Evolutionary conservation across 177 flowering plant genomes (phyloP).

Genomic region (Vitis hybrid): DNA sequence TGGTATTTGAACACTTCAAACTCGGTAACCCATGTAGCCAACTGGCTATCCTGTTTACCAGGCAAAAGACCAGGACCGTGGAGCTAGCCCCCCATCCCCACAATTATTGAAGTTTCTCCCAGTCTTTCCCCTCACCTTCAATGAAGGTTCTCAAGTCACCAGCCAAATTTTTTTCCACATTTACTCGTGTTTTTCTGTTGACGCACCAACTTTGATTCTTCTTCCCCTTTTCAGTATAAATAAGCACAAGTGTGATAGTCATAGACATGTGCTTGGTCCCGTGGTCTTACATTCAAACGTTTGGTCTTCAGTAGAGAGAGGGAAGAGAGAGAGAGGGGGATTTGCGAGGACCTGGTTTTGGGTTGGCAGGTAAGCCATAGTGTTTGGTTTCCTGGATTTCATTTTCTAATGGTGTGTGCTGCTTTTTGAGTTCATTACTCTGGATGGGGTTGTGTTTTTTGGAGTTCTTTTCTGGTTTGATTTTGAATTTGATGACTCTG

Average conservation of each 20-base stretch:
- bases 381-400: not conserved
- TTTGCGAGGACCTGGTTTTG: no score
- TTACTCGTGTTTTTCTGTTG: not conserved
- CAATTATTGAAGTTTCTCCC: not conserved
- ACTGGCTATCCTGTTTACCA: slow-evolving; percentile 1
- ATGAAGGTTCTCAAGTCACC: slow-evolving; percentile 7
- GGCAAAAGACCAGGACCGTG: no score
- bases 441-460: slow-evolving; percentile 2
- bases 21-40: not conserved
- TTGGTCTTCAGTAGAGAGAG: no score
- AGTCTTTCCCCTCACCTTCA: slow-evolving; percentile 19
- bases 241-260: not conserved
- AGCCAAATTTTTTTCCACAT: not conserved
- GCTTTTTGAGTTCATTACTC: not conserved
- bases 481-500: not conserved
- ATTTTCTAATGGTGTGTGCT: slow-evolving; percentile 1
- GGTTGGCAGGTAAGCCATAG: not conserved
- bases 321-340: no score
- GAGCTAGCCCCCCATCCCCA: no score
- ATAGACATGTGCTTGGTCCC: not conserved
- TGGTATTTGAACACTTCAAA: no score
- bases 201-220: slow-evolving; percentile 10
- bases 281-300: no score
- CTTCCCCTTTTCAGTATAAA: not conserved
- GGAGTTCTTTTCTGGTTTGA: not conserved